Percentiles rank a stretch among this genome's conserved stretches.
Conservation (phyloP, 2,329 filamentous ascomycete genomes). For the Metarhizium guizhouense region DNA sequence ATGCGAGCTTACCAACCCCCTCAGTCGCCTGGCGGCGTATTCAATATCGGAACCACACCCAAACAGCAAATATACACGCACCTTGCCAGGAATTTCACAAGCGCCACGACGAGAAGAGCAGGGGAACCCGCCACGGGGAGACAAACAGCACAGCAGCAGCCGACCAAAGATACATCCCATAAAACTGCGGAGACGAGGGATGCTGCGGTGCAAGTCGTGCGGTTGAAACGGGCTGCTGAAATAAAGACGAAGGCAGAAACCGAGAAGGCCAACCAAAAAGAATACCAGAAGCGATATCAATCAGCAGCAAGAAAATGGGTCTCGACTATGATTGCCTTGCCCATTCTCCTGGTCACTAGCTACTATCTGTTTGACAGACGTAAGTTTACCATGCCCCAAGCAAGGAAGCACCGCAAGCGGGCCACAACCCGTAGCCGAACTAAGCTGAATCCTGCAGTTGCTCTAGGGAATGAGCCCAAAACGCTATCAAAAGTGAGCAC, state of each 20-base stretch:
- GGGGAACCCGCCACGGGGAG: not conserved
- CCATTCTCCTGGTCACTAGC: slow-evolving; percentile 45
- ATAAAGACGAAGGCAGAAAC: slow-evolving; percentile 11
- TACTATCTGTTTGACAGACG: slow-evolving; percentile 44
- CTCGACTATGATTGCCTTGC: slow-evolving; percentile 40
- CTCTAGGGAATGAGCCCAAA: not conserved
- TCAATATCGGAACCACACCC: not conserved
- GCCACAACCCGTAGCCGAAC: not conserved
- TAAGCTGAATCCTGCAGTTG: not conserved
- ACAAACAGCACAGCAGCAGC: not conserved
- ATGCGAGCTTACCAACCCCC: not conserved
- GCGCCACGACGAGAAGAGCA: not conserved
- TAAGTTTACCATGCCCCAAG: slow-evolving; percentile 21
- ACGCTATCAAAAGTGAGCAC: not conserved
- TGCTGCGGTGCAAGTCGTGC: slow-evolving; percentile 14
- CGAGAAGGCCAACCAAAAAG: slow-evolving; percentile 15
- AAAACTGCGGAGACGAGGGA: slow-evolving; percentile 14
- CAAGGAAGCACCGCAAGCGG: not conserved
- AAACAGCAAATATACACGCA: not conserved
- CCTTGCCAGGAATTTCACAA: not conserved
- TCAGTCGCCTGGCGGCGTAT: too few relatives aligned
- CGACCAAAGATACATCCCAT: not conserved
- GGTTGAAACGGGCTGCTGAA: slow-evolving; percentile 10
- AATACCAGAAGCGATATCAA: slow-evolving; percentile 35
- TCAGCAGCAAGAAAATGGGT: slow-evolving; percentile 35